phyloP scores from a whole-genome alignment of 805 yeast genomes.

The Candida ortonii region DNA sequence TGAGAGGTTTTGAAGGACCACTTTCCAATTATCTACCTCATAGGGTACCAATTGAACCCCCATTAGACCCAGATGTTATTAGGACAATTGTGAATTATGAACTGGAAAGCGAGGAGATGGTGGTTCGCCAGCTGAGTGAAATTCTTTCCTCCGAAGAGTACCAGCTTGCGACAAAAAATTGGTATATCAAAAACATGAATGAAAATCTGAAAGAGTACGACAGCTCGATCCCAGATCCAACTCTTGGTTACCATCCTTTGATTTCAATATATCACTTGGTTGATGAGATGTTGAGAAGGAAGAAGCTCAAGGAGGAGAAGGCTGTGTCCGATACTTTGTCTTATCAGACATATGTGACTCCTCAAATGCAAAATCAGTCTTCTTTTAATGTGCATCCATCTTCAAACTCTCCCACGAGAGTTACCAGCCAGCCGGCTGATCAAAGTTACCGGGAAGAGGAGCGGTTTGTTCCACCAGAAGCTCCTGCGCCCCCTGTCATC shows the following conservation, averaged over 20 bases:
- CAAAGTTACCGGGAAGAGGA: slow-evolving; percentile 26
- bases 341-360: slow-evolving; percentile 13
- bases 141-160: slow-evolving; percentile 67
- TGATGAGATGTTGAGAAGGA: slow-evolving; percentile 75
- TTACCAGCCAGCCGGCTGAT: slow-evolving; percentile 28
- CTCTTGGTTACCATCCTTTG: slow-evolving; percentile 83
- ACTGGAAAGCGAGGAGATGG: slow-evolving; percentile 64
- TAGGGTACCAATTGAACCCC: slow-evolving; percentile 69
- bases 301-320: slow-evolving; percentile 55
- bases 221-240: slow-evolving; percentile 61
- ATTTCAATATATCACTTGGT: slow-evolving; percentile 84
- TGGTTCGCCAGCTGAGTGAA: slow-evolving; percentile 51
- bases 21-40: slow-evolving; percentile 72
- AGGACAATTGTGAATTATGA: slow-evolving; percentile 76
- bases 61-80: slow-evolving; percentile 65
- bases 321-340: slow-evolving; percentile 20
- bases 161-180: slow-evolving; percentile 54
- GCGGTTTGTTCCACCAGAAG: too few relatives aligned
- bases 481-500: slow-evolving; percentile 28
- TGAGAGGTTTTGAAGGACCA: slow-evolving; percentile 74
- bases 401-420: slow-evolving; percentile 19
- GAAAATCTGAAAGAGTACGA: slow-evolving; percentile 25
- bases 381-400: slow-evolving; percentile 15
- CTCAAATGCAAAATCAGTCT: slow-evolving; percentile 16
- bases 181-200: slow-evolving; percentile 49